Conservation (phyloP, 768 basidiomycete species). For the Serendipita indica region DNA sequence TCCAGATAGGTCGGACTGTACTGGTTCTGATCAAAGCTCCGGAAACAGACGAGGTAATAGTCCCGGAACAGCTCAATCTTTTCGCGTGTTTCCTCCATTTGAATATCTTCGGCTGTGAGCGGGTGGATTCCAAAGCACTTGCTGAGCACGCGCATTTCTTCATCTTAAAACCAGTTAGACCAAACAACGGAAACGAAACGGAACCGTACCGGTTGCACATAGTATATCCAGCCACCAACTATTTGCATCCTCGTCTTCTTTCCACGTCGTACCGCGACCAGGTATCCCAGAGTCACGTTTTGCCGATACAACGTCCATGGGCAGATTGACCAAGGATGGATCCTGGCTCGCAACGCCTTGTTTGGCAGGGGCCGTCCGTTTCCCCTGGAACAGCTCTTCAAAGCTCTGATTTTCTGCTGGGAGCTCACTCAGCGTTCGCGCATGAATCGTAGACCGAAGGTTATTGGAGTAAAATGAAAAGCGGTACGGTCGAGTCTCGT, state of each 20-base stretch:
- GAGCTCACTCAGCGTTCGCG: conserved; percentile 79
- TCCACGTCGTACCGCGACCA: not conserved
- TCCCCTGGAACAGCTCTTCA: conserved; percentile 63
- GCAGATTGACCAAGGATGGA: not conserved
- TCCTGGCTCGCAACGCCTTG: not conserved
- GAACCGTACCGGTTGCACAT: conserved; percentile 46
- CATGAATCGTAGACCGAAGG: conserved; percentile 85
- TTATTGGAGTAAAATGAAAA: conserved; percentile 98
- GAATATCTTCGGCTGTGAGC: conserved; percentile 95
- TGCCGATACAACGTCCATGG: conserved; percentile 3
- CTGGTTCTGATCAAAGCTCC: conserved; percentile 95
- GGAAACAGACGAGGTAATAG: conserved; percentile 98
- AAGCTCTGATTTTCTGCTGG: conserved; percentile 90
- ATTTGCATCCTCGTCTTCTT: conserved; percentile 43
- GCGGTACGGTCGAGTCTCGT: conserved; percentile 81
- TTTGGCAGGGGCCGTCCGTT: not conserved
- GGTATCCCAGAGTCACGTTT: not conserved
- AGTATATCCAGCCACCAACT: conserved; percentile 98
- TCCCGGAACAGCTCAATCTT: conserved; percentile 99
- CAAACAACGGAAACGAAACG: no score
- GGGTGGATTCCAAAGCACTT: conserved; percentile 97
- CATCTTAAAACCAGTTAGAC: conserved; percentile 32
- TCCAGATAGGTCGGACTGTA: conserved; percentile 96
- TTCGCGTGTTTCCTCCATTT: conserved; percentile 98
- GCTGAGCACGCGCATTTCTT: conserved; percentile 94